These are phyloP conservation scores for Peltaster fructicola DNA, from an alignment of 2,329 filamentous ascomycete genomes.

Conservation along the genomic window DNA sequence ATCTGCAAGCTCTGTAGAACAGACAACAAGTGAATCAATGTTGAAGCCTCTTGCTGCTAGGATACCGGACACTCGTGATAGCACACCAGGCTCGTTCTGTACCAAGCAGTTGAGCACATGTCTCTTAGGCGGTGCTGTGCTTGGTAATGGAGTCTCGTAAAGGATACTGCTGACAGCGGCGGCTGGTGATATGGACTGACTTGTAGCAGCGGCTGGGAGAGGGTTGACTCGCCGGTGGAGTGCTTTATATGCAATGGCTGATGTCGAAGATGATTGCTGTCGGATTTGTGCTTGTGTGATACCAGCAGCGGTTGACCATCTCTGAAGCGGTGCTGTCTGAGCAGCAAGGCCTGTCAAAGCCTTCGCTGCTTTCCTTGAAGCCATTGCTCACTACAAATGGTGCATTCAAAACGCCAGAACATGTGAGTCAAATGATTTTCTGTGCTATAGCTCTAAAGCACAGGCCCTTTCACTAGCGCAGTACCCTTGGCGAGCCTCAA, in stretches of 20 bases:
- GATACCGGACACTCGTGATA: constrained; percentile 92
- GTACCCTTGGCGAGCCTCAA: constrained; percentile 1
- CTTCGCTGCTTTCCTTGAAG: no score
- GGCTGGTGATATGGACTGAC: constrained; percentile 59
- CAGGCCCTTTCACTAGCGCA: no score
- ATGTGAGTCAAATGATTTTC: no score
- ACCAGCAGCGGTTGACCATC: neutral
- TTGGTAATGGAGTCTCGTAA: constrained; percentile 87
- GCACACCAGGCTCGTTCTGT: constrained; percentile 94
- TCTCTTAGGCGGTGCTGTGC: constrained; percentile 68
- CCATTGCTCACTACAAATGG: no score
- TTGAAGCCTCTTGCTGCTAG: constrained; percentile 94
- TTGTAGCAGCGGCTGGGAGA: constrained; percentile 57
- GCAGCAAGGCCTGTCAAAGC: neutral
- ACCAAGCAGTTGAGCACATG: constrained; percentile 97
- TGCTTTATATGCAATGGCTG: constrained; percentile 91
- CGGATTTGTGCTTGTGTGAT: constrained; percentile 11
- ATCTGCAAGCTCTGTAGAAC: constrained; percentile 92
- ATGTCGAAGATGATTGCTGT: constrained; percentile 52
- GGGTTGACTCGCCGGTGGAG: constrained; percentile 79
- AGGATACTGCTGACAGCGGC: constrained; percentile 95
- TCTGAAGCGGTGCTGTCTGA: neutral
- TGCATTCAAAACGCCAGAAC: no score
- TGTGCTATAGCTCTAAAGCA: no score
- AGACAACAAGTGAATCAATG: constrained; percentile 95